Conservation (phyloP, 2,329 filamentous ascomycete species). For the Sporothrix inflata region DNA sequence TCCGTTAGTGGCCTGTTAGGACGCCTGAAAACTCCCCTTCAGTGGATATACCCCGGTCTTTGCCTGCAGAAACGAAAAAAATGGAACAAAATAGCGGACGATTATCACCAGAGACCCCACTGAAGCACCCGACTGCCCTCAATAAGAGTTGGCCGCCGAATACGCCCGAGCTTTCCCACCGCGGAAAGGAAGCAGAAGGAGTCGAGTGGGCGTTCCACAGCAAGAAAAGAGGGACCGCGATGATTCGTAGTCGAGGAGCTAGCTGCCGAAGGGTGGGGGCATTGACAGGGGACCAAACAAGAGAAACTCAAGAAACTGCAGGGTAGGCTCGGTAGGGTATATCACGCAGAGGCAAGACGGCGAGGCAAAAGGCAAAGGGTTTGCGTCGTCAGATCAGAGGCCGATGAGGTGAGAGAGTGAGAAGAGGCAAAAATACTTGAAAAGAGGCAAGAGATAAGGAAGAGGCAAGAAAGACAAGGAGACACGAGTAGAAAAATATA, state of each 20-base stretch:
- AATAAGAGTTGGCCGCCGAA: not conserved
- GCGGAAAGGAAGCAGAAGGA: not conserved
- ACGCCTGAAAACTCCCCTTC: not conserved
- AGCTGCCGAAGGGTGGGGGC: not conserved
- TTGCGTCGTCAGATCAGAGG: not conserved
- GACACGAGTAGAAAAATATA: not conserved
- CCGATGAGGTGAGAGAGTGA: not conserved
- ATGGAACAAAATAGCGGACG: not conserved
- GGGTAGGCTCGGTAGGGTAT: too few species aligned
- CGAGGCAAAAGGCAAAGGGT: not conserved
- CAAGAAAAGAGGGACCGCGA: not conserved
- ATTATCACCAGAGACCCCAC: not conserved
- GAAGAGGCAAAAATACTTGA: not conserved
- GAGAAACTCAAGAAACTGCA: too few species aligned
- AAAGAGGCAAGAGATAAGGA: not conserved
- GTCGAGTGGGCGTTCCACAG: not conserved
- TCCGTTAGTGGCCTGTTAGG: not conserved
- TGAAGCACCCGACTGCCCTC: not conserved
- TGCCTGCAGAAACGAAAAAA: not conserved
- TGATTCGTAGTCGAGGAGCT: conserved; percentile 3
- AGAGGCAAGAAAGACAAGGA: not conserved
- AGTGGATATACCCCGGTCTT: not conserved
- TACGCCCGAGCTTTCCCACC: not conserved
- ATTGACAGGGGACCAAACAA: not conserved
- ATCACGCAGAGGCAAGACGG: too few species aligned